Conservation (phyloP, 257 asterid genomes). For the Schizonepeta tenuifolia region DNA sequence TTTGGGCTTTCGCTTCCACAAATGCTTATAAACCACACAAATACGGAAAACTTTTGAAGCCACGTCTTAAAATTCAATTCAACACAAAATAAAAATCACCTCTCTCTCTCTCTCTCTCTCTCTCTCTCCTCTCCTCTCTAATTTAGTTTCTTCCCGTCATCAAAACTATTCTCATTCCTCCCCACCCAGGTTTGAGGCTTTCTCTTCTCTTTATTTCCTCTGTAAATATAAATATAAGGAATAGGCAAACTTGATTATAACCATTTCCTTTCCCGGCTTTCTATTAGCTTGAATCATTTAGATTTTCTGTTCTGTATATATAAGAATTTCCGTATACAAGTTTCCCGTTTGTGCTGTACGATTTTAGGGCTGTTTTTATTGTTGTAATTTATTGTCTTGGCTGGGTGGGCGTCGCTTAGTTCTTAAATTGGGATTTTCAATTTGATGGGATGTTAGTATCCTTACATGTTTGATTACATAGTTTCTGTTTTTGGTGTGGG, state of each 20-base stretch:
- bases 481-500: constrained; percentile 19
- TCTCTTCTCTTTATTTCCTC: constrained; percentile 25
- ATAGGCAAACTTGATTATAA: constrained; percentile 20
- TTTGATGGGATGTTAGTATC: constrained; percentile 50
- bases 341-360: constrained; percentile 38
- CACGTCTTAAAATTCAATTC: constrained; percentile 33
- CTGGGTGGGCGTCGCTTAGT: constrained; percentile 38
- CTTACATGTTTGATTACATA: constrained; percentile 29
- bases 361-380: constrained; percentile 27
- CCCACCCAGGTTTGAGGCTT: constrained; percentile 40
- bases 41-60: constrained; percentile 22
- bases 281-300: constrained; percentile 27
- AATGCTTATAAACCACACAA: constrained; percentile 49
- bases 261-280: constrained; percentile 23
- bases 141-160: constrained; percentile 10
- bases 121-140: constrained; percentile 21
- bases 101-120: constrained; percentile 3
- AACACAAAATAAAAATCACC: constrained; percentile 32
- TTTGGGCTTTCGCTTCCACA: constrained; percentile 1
- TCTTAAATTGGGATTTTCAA: constrained; percentile 39
- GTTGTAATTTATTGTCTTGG: constrained; percentile 30
- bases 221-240: constrained; percentile 30
- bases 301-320: constrained; percentile 36
- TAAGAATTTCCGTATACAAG: not conserved
- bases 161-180: constrained; percentile 20